Percentiles rank a stretch among this genome's conserved stretches.
These are phyloP conservation scores for Helianthus annuus DNA, from an alignment of 129 eudicot species.

Conservation along the genomic window DNA sequence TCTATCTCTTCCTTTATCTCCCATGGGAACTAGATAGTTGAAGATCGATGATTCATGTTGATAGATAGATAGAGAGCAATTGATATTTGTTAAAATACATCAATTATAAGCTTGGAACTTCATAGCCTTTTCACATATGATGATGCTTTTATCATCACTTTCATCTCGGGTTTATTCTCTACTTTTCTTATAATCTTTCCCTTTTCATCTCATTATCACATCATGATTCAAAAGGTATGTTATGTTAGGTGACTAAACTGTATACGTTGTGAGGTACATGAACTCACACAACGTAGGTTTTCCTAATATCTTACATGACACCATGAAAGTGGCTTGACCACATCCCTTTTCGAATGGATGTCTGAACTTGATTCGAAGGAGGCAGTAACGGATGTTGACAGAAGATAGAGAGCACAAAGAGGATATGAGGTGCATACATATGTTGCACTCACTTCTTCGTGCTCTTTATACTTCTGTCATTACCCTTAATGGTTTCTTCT, in stretches of 20 bases:
- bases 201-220: background rate
- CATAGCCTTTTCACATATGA: background rate
- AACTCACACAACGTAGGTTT: background rate
- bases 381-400: slow-evolving; percentile 25
- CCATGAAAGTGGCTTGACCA: background rate
- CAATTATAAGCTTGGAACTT: background rate
- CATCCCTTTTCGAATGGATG: background rate
- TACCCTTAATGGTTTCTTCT: slow-evolving; percentile 15
- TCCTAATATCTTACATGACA: background rate
- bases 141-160: background rate
- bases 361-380: background rate
- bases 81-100: background rate
- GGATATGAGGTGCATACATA: slow-evolving; percentile 20
- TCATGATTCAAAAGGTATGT: background rate
- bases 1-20: slow-evolving; percentile 14
- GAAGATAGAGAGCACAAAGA: slow-evolving; percentile 37
- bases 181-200: background rate
- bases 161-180: background rate
- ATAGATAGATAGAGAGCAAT: background rate
- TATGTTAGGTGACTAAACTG: background rate
- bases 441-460: slow-evolving; percentile 32
- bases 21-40: background rate
- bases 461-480: slow-evolving; percentile 33
- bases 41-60: background rate
- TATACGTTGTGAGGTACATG: background rate